Percentiles rank a stretch among this genome's conserved stretches.
phyloP scores from a whole-genome alignment of 148 eudicot species.

The Arctostaphylos glauca region DNA sequence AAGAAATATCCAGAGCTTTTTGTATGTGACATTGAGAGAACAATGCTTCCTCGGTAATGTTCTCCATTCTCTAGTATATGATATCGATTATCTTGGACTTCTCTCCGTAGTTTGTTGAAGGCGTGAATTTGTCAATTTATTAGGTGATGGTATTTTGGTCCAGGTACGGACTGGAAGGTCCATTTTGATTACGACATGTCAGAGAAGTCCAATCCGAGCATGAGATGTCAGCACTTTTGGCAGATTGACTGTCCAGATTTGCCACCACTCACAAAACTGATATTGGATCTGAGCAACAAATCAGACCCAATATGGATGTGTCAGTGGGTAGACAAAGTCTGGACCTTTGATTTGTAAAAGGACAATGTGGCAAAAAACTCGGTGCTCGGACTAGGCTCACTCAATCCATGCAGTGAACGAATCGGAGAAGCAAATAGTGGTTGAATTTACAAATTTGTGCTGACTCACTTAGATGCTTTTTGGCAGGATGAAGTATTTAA shows the following conservation, averaged over 20 bases:
- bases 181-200: neutral
- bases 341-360: neutral
- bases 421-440: neutral
- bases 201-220: neutral
- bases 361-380: neutral
- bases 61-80: neutral
- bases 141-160: neutral
- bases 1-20: slow-evolving; percentile 83
- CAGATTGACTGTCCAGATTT: neutral
- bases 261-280: neutral
- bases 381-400: neutral
- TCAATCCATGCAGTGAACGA: neutral
- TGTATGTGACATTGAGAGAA: slow-evolving; percentile 52
- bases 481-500: slow-evolving; percentile 62
- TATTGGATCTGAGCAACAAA: neutral
- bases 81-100: neutral
- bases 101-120: neutral
- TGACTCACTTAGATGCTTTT: neutral
- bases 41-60: slow-evolving; percentile 67
- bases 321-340: neutral
- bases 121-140: neutral
- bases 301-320: neutral
- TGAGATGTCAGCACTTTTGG: neutral
- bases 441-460: neutral
- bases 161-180: neutral